phyloP scores from a whole-genome alignment of 768 basidiomycete genomes.

The Austroboletus eburneus region DNA sequence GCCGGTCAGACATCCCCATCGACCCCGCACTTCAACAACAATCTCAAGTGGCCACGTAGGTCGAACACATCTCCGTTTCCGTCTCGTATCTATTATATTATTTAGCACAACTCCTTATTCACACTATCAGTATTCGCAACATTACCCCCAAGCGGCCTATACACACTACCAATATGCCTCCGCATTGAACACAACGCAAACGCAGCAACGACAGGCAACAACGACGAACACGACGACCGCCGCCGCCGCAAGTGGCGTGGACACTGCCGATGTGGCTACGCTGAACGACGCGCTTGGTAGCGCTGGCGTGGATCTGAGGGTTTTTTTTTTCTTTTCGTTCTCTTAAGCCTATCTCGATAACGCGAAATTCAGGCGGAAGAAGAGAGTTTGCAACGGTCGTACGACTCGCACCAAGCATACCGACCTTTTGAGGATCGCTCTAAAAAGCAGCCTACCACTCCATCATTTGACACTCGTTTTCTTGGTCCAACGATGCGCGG shows the following conservation, averaged over 20 bases:
- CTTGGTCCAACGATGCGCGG: conserved; percentile 65
- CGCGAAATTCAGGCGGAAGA: conserved; percentile 68
- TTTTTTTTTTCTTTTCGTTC: conserved; percentile 28
- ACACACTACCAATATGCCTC: conserved; percentile 43
- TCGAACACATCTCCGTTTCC: conserved; percentile 1
- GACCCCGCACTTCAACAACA: conserved; percentile 68
- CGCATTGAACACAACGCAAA: conserved; percentile 26
- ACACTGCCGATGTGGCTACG: conserved; percentile 70
- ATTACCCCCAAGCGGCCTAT: conserved; percentile 35
- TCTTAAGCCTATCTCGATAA: background rate
- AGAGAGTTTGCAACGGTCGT: conserved; percentile 66
- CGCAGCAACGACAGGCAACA: conserved; percentile 29
- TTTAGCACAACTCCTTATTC: conserved; percentile 46
- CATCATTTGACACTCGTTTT: conserved; percentile 64
- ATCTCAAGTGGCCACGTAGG: conserved; percentile 43
- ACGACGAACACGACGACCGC: conserved; percentile 14
- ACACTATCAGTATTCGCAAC: conserved; percentile 40
- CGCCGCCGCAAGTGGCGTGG: conserved; percentile 37
- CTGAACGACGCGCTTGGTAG: conserved; percentile 83
- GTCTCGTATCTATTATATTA: background rate
- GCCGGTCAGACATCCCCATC: conserved; percentile 52
- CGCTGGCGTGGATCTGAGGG: conserved; percentile 83
- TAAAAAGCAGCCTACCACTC: conserved; percentile 66
- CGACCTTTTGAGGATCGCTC: conserved; percentile 74
- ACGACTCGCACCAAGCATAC: conserved; percentile 59